These are phyloP conservation scores for Amylostereum chailletii DNA, from an alignment of 1,284 basidiomycete species.

Conservation along the genomic window DNA sequence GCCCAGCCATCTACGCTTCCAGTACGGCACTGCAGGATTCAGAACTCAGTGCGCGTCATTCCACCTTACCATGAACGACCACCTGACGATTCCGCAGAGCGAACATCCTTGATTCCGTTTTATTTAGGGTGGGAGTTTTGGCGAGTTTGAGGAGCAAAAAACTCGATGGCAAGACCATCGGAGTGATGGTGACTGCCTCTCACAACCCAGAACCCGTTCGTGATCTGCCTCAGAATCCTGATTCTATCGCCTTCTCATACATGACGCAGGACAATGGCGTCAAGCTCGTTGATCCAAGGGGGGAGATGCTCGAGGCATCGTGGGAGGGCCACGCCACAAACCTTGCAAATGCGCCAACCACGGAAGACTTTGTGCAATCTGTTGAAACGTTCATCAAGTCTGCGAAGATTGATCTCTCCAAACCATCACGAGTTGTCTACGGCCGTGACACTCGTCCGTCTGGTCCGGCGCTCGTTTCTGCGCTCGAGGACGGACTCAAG, in stretches of 20 bases:
- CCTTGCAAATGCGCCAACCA: constrained; percentile 80
- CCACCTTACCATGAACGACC: not conserved
- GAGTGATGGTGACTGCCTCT: constrained; percentile 98
- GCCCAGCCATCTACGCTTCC: constrained; percentile 54
- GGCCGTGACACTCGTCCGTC: constrained; percentile 92
- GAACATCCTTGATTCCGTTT: constrained; percentile 78
- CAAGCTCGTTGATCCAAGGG: constrained; percentile 94
- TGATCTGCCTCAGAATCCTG: constrained; percentile 3
- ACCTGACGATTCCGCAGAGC: constrained; percentile 40
- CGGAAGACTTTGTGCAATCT: constrained; percentile 63
- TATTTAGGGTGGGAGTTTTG: constrained; percentile 89
- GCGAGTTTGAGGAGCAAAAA: constrained; percentile 88
- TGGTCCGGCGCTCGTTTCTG: constrained; percentile 72
- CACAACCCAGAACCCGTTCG: constrained; percentile 93
- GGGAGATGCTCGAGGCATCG: constrained; percentile 97
- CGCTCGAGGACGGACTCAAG: constrained; percentile 78
- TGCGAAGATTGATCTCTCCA: constrained; percentile 72
- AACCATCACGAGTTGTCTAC: constrained; percentile 80
- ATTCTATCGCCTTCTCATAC: constrained; percentile 2
- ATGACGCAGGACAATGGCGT: constrained; percentile 87
- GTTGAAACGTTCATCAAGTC: constrained; percentile 59
- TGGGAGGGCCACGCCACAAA: constrained; percentile 90
- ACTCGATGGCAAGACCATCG: constrained; percentile 84
- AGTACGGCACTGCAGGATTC: constrained; percentile 95
- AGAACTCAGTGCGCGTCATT: constrained; percentile 70